These are phyloP conservation scores for Colletotrichum ledebouriae DNA, from an alignment of 2,329 filamentous ascomycete genomes.

Conservation along the genomic window DNA sequence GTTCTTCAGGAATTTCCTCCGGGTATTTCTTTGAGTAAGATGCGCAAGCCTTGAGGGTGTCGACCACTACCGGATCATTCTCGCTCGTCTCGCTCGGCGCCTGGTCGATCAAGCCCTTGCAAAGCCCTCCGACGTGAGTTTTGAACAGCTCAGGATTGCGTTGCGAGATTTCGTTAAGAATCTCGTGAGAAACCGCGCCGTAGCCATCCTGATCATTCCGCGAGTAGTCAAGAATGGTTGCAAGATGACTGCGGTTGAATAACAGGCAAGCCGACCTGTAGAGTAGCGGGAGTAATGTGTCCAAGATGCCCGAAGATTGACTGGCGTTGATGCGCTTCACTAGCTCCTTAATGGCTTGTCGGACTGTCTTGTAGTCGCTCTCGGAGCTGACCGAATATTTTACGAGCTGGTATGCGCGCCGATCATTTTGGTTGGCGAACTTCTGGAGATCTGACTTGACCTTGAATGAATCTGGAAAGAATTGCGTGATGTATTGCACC, in stretches of 20 bases:
- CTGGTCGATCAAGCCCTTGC: conserved; percentile 85
- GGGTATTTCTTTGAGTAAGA: conserved; percentile 91
- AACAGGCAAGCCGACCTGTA: conserved; percentile 87
- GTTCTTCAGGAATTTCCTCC: conserved; percentile 83
- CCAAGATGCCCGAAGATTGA: conserved; percentile 74
- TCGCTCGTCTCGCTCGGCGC: conserved; percentile 77
- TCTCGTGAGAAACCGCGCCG: conserved; percentile 84
- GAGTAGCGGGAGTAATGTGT: conserved; percentile 84
- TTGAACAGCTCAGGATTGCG: conserved; percentile 92
- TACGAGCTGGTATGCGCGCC: conserved; percentile 89
- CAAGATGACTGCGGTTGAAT: conserved; percentile 94
- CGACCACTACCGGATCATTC: conserved; percentile 82
- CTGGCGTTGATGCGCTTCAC: conserved; percentile 82
- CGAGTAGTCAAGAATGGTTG: conserved; percentile 89
- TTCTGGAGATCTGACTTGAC: conserved; percentile 85
- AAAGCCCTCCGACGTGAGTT: conserved; percentile 91
- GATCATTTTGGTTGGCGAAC: conserved; percentile 92
- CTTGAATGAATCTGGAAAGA: conserved; percentile 80
- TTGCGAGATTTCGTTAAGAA: conserved; percentile 92
- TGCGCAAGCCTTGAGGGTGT: conserved; percentile 93
- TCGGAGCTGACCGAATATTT: conserved; percentile 87
- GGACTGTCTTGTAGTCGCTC: conserved; percentile 92
- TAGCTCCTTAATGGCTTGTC: conserved; percentile 91
- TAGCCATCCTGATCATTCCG: conserved; percentile 85
- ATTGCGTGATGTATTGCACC: conserved; percentile 79